Conservation (phyloP, 2,329 filamentous ascomycete genomes). For the Sclerotinia nivalis region DNA sequence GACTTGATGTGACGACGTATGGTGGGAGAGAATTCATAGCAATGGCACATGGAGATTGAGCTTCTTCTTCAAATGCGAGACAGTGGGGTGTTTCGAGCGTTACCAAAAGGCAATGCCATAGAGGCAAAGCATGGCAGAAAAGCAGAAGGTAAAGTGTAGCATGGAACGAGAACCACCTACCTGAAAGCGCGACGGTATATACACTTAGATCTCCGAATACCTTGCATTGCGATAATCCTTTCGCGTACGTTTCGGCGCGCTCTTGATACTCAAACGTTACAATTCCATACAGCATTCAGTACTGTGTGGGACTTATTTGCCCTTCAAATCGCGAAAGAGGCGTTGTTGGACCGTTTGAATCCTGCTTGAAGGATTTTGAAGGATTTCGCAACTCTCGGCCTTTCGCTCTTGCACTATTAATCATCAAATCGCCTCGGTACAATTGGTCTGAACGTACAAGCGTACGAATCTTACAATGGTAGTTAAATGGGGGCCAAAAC, state of each 20-base stretch:
- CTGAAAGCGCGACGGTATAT: background rate
- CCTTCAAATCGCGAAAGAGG: background rate
- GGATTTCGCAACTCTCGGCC: background rate
- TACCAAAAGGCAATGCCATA: background rate
- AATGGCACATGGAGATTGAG: background rate
- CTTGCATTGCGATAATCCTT: background rate
- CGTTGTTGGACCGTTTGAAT: background rate
- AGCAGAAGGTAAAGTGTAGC: background rate
- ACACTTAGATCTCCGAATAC: background rate
- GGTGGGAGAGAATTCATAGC: background rate
- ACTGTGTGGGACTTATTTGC: no score
- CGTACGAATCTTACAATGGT: no score
- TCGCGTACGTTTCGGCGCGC: background rate
- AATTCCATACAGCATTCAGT: background rate
- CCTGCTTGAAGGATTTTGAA: slow-evolving; percentile 4
- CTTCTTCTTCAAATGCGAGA: background rate
- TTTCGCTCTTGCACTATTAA: background rate
- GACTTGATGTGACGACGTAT: no score
- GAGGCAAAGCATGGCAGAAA: background rate
- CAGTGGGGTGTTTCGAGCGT: background rate
- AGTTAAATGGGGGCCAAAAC: background rate
- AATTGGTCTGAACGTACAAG: background rate
- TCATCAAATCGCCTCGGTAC: background rate
- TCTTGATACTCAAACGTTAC: background rate
- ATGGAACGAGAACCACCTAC: background rate